Conservation (phyloP, 345 rosid genomes). For the Melaleuca alternifolia region DNA sequence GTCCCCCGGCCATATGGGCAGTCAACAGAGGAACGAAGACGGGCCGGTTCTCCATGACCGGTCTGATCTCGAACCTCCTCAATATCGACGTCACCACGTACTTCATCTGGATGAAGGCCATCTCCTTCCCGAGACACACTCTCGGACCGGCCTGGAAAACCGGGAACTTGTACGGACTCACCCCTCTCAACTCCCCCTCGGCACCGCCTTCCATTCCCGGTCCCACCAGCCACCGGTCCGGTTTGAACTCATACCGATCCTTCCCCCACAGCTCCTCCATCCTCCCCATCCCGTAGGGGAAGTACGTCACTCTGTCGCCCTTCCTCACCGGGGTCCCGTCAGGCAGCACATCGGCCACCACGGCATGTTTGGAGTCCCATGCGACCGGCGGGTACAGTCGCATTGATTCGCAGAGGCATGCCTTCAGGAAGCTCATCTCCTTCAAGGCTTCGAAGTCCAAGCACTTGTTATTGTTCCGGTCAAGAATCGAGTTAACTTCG, state of each 20-base stretch:
- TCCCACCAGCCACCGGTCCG: slow-evolving; percentile 49
- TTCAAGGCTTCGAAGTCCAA: slow-evolving; percentile 20
- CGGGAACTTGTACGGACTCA: slow-evolving; percentile 25
- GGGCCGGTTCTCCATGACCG: slow-evolving; percentile 11
- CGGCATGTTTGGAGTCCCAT: slow-evolving; percentile 60
- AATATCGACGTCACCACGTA: slow-evolving; percentile 30
- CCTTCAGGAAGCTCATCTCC: slow-evolving; percentile 35
- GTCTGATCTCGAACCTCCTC: slow-evolving; percentile 9
- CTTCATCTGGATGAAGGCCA: slow-evolving; percentile 38
- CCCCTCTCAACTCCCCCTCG: slow-evolving; percentile 25
- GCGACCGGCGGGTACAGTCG: slow-evolving; percentile 70
- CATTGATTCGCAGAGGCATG: slow-evolving; percentile 53
- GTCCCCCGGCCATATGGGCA: slow-evolving; percentile 41
- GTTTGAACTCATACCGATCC: slow-evolving; percentile 52
- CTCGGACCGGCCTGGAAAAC: slow-evolving; percentile 40
- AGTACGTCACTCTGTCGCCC: slow-evolving; percentile 81
- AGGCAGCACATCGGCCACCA: slow-evolving; percentile 34
- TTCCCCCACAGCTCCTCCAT: slow-evolving; percentile 74
- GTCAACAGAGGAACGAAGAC: slow-evolving; percentile 35
- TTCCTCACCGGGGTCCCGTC: slow-evolving; percentile 53
- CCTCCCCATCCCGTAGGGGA: slow-evolving; percentile 88
- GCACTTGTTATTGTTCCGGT: slow-evolving; percentile 11
- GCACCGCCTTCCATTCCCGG: slow-evolving; percentile 4
- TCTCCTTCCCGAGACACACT: slow-evolving; percentile 37
- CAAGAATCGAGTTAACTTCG: slow-evolving; percentile 18